A percentile compares a stretch with the other conserved stretches of the same genome.
phyloP scores from a whole-genome alignment of 164 flowering plant genomes.

The Berberis vulgaris region DNA sequence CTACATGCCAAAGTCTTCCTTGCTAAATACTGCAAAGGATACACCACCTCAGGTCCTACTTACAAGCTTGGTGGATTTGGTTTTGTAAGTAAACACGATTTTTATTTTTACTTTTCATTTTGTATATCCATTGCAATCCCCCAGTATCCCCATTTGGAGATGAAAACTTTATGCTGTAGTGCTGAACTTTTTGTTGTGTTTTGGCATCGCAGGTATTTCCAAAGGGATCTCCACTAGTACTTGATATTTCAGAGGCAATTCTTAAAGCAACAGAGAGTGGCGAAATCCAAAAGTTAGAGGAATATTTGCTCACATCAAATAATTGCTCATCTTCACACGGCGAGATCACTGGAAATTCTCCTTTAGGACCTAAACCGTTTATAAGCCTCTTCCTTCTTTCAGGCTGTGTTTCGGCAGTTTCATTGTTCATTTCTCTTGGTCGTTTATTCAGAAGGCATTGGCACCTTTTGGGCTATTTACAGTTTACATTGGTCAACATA shows the following conservation, averaged over 20 bases:
- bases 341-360: neutral
- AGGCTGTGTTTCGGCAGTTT: neutral
- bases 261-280: conserved; percentile 1
- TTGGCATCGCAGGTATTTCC: neutral
- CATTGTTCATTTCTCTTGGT: neutral
- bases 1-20: conserved; percentile 5
- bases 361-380: neutral
- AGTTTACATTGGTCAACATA: neutral
- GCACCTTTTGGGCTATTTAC: neutral
- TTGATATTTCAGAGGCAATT: conserved; percentile 3
- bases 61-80: conserved; percentile 5
- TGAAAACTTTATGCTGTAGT: too few species aligned
- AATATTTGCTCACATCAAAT: neutral
- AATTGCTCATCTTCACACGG: neutral
- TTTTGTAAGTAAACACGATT: neutral
- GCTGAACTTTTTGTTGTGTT: neutral
- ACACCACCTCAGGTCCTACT: neutral
- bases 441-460: neutral
- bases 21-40: neutral
- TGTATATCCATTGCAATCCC: neutral
- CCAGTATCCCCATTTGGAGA: too few species aligned
- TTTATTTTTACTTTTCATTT: neutral
- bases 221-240: neutral
- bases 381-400: neutral
- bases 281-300: conserved; percentile 2